phyloP scores from a whole-genome alignment of 2,329 filamentous ascomycete species.

The Tothia fuscella region DNA sequence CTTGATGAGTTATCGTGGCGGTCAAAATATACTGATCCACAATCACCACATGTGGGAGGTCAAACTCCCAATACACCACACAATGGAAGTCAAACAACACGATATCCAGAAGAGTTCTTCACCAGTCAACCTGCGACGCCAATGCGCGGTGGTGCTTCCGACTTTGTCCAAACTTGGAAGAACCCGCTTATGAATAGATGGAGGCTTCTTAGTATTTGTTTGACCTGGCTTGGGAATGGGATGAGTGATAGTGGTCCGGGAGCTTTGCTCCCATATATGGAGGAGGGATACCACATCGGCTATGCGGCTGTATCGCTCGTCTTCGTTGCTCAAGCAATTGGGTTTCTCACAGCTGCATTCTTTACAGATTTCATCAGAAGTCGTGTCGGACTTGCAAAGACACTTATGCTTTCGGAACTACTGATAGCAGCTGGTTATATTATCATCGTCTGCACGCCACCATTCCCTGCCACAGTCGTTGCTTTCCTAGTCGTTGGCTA shows the following conservation, averaged over 20 bases:
- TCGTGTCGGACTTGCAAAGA: conserved; percentile 52
- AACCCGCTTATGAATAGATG: conserved; percentile 55
- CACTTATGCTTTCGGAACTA: conserved; percentile 46
- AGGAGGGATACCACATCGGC: conserved; percentile 60
- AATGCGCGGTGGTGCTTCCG: conserved; percentile 27
- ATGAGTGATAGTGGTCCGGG: conserved; percentile 66
- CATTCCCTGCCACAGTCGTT: conserved; percentile 55
- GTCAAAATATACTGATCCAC: conserved; percentile 15
- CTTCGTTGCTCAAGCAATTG: conserved; percentile 65
- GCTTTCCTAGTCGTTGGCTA: conserved; percentile 54
- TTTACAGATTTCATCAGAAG: conserved; percentile 52
- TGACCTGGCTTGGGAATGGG: conserved; percentile 57
- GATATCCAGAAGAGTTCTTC: conserved; percentile 32
- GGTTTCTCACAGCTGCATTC: conserved; percentile 63
- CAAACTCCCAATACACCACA: background rate
- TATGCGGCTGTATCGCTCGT: conserved; percentile 72
- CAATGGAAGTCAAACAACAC: conserved; percentile 12
- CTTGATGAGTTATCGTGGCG: conserved; percentile 21
- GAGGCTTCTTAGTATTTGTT: conserved; percentile 50
- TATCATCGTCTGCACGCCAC: conserved; percentile 53
- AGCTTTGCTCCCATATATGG: conserved; percentile 71
- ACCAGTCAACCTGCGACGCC: conserved; percentile 43
- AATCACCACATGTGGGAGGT: conserved; percentile 8
- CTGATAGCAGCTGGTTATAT: conserved; percentile 51
- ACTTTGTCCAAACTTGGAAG: conserved; percentile 45